These are phyloP conservation scores for Neophaeococcomyces aloes DNA, from an alignment of 2,329 filamentous ascomycete species.

Conservation along the genomic window DNA sequence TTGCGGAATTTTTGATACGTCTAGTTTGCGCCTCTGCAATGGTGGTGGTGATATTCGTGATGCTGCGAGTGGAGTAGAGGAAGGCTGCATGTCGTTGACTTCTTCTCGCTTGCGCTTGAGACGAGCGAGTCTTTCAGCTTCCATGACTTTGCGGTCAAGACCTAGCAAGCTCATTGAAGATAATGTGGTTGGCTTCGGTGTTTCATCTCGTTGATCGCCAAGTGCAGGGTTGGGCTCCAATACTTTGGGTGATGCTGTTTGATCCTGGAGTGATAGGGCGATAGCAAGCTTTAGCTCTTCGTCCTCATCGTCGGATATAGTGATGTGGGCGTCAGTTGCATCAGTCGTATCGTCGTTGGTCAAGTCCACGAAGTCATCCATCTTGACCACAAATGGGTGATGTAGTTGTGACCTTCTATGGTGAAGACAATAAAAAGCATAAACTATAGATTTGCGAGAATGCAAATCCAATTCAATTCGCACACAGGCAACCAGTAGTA, in stretches of 20 bases:
- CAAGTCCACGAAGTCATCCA: slow-evolving; percentile 9
- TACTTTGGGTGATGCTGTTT: slow-evolving; percentile 16
- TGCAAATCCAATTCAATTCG: too few species aligned
- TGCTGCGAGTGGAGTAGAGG: neutral
- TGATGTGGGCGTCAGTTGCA: neutral
- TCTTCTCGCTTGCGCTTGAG: slow-evolving; percentile 51
- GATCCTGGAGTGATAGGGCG: slow-evolving; percentile 24
- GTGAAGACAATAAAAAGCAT: too few species aligned
- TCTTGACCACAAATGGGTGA: neutral
- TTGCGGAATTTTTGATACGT: neutral
- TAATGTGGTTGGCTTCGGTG: neutral
- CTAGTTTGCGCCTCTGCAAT: slow-evolving; percentile 11
- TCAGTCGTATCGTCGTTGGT: neutral
- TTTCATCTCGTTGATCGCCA: neutral
- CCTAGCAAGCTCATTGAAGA: slow-evolving; percentile 31
- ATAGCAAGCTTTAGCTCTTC: slow-evolving; percentile 30
- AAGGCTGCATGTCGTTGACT: slow-evolving; percentile 21
- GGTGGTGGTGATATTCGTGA: slow-evolving; percentile 16
- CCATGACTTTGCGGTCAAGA: slow-evolving; percentile 72
- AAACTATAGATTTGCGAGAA: too few species aligned
- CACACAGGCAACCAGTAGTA: too few species aligned
- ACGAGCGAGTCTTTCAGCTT: slow-evolving; percentile 67
- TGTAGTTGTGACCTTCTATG: too few species aligned
- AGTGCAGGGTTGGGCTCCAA: neutral
- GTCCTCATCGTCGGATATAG: slow-evolving; percentile 18